Conservation (phyloP, 192 early-diverging fungal genomes). For the Rhizophagus sp. region DNA sequence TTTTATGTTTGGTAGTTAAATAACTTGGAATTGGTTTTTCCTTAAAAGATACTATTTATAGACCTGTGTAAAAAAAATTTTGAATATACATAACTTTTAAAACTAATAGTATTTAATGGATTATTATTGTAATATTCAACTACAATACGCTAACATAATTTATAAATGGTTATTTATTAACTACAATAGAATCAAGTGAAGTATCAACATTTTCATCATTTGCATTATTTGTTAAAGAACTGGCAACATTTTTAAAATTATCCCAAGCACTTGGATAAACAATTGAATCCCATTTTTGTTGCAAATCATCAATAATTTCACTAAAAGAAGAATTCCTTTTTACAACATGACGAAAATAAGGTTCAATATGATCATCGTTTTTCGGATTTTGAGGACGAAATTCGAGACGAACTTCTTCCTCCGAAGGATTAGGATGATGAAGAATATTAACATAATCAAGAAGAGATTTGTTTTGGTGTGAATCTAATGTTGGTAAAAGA, state of each 20-base stretch:
- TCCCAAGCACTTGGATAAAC: conserved; percentile 23
- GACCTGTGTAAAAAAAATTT: background rate
- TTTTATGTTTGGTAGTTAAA: too few relatives aligned
- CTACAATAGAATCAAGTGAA: background rate
- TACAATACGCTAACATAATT: background rate
- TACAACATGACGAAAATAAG: conserved; percentile 7
- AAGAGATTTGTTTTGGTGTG: background rate
- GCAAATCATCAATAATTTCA: conserved; percentile 3
- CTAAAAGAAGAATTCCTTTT: conserved; percentile 1
- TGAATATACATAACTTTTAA: background rate
- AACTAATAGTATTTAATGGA: background rate
- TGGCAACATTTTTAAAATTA: conserved; percentile 21
- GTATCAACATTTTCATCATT: background rate
- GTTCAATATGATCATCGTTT: conserved; percentile 21
- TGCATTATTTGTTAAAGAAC: background rate
- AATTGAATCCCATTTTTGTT: conserved; percentile 11
- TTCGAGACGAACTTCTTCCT: conserved; percentile 14
- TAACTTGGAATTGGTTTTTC: background rate
- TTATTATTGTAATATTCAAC: background rate
- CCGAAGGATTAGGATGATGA: conserved; percentile 20
- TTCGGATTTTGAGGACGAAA: conserved; percentile 18
- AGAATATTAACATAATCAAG: conserved; percentile 16
- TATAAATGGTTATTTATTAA: background rate
- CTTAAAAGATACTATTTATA: background rate
- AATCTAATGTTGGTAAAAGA: conserved; percentile 15